Evolutionary conservation across 768 basidiomycete genomes (phyloP), one percentile per base, ranked within the genome.

Genomic region (Nidula microcarpa): DNA sequence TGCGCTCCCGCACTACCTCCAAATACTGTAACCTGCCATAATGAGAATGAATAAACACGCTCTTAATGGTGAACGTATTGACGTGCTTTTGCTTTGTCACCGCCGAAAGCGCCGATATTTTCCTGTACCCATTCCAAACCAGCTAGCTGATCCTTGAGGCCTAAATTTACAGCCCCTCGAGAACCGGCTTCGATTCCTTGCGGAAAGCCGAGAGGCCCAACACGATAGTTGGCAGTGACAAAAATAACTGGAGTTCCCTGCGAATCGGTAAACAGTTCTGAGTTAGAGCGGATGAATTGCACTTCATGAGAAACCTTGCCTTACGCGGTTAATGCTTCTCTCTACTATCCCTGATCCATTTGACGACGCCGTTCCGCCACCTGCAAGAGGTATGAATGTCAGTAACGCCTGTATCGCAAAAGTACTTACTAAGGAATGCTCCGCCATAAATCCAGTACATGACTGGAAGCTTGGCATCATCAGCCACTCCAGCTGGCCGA

Each of bases 101-200:
- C 85, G 8, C 87, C 86, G 56, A 87, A 89, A 0, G 64, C 63
- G 13, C 58, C 69, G 43, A 87, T 85, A 57, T 88, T 80, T 18
- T 73, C 64, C 57, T 86, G 80, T 0, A 87, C 76, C 86, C 79
- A 82, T 56, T 71, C 57, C 11, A 81, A 60, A 1, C 77, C 80
- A 23, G 69, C 53, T 13, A 72, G 57, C 57, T 78, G 73, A 55
- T 82, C 80, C 32, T 66, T 69, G 18, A 81, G 65, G 1, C 71
- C 80, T 32, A 80, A 66, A 57, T 80, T 80, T 5, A 78, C 65
- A 0, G 71, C 70, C 7, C 66, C 68, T 4, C 66, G 65, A 11
- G 62, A 54, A 4, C 61, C 65, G n/a, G 79, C 79, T 68, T 76
- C 39, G 39, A 17, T 52, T 5, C 76, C 75, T 53, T 70, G 68